Percentiles rank a stretch among this genome's conserved stretches.
phyloP scores from a whole-genome alignment of 495 filamentous ascomycete species.

The Sphaerosporella brunnea region DNA sequence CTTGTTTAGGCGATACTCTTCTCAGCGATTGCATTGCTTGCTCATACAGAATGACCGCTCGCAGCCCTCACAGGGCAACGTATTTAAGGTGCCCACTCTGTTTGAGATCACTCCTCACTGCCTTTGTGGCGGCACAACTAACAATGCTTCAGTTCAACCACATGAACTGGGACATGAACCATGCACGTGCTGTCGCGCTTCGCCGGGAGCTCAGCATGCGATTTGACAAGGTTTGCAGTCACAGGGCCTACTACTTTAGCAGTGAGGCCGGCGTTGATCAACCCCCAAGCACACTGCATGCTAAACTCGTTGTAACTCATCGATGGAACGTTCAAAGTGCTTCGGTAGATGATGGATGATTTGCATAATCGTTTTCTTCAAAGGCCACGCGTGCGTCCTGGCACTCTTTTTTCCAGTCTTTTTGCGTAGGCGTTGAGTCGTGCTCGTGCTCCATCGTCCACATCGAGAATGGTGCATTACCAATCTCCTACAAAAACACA shows the following conservation, averaged over 20 bases:
- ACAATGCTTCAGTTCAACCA: background rate
- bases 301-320: background rate
- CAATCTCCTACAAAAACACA: conserved; percentile 1
- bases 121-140: too few relatives aligned
- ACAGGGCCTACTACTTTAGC: background rate
- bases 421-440: conserved; percentile 6
- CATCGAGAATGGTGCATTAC: background rate
- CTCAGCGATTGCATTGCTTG: too few relatives aligned
- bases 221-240: background rate
- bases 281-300: background rate
- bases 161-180: background rate
- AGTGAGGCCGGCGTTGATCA: too few relatives aligned
- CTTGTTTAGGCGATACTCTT: too few relatives aligned
- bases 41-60: too few relatives aligned
- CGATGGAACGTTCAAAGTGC: too few relatives aligned
- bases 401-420: background rate
- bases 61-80: too few relatives aligned
- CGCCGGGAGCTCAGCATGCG: background rate
- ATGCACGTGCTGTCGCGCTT: background rate
- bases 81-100: too few relatives aligned
- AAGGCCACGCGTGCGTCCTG: too few relatives aligned
- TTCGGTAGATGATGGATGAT: too few relatives aligned
- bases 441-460: background rate
- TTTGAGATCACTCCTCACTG: too few relatives aligned
- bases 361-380: too few relatives aligned